Evolutionary conservation across 2,329 filamentous ascomycete species (phyloP).

Genomic region (Metarhizium robertsii): DNA sequence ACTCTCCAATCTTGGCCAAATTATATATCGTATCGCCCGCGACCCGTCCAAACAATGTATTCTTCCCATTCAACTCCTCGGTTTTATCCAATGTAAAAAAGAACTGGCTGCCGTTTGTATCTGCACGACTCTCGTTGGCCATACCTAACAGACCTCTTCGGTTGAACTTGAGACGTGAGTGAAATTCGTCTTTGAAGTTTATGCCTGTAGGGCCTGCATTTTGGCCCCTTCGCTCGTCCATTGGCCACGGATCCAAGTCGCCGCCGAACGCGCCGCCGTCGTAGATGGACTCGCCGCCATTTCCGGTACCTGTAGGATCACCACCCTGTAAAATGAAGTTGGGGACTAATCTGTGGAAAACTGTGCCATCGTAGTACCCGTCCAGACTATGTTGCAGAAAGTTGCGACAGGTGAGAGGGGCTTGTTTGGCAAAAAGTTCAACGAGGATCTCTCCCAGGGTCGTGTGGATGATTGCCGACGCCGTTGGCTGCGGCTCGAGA

Average conservation of each 20-base stretch:
- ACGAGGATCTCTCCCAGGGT: conserved; percentile 82
- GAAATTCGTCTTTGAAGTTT: conserved; percentile 75
- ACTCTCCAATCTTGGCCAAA: conserved; percentile 84
- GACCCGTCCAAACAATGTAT: conserved; percentile 87
- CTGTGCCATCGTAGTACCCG: conserved; percentile 87
- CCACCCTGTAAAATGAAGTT: conserved; percentile 92
- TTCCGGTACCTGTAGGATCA: conserved; percentile 85
- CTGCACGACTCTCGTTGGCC: conserved; percentile 72
- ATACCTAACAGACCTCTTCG: conserved; percentile 85
- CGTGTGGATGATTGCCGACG: conserved; percentile 83
- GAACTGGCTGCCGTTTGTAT: conserved; percentile 92
- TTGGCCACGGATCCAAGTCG: conserved; percentile 63
- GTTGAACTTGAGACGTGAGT: conserved; percentile 88
- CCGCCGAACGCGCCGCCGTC: conserved; percentile 69
- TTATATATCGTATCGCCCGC: conserved; percentile 96
- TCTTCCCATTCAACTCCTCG: conserved; percentile 78
- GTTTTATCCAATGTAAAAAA: conserved; percentile 86
- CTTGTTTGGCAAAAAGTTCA: conserved; percentile 92
- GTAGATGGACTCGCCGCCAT: conserved; percentile 87
- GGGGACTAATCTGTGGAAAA: conserved; percentile 88
- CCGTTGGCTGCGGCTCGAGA: conserved; percentile 88
- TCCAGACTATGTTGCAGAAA: conserved; percentile 93
- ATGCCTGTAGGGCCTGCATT: conserved; percentile 52
- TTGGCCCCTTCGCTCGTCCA: conserved; percentile 53
- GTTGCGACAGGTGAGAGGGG: conserved; percentile 83